Base-by-base conservation (phyloP, 441 rosid genomes). In the Viola pubescens region DNA sequence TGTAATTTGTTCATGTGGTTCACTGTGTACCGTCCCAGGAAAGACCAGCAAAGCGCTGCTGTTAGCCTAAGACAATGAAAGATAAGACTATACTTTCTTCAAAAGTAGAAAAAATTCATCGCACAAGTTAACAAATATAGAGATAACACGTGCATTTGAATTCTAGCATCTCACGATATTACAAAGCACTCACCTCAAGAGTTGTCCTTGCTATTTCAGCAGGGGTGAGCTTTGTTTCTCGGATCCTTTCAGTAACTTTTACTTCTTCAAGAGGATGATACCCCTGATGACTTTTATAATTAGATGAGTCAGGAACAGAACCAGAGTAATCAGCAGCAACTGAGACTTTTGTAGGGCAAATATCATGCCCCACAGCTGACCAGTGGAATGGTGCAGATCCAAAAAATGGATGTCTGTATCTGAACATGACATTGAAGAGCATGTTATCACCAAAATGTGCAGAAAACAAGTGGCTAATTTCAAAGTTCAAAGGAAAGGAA, bases 271-370 rank as follows among this genome's bases (percentile, higher is more conserved):
- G 85, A 58, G 96, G 98, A 76, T 91, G 98, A 70, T 87, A 91
- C 38, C 94, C 91, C 62, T 49, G 71, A 50, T 68, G 54, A 58
- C 67, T 73, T 58, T 63, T 59, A 70, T 78, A 80, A 74, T 77
- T 79, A 69, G 97, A 81, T 49, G 98, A 87, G 65, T 91, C 91
- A 8, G 97, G 88, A 72, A 87, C 84, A 9, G 91, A 91, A 76
- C 89, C 98, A 12, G 95, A 77, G 71, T 83, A 91, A 79, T 91
- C 95, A 16, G 97, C 96, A 65, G 96, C 96, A 75, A 91, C 98
- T 6, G 89, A 80, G 73, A 82, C 91, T 77, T 83, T 91, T 46
- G 82, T 77, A 64, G 66, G 84, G 72, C 83, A 75, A 61, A 74
- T 79, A 58, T 87, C 85, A 69, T 67, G 82, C 9, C 86, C 81